Base-by-base conservation (phyloP, 1,284 basidiomycete genomes). In the Rhizoctonia solani region DNA sequence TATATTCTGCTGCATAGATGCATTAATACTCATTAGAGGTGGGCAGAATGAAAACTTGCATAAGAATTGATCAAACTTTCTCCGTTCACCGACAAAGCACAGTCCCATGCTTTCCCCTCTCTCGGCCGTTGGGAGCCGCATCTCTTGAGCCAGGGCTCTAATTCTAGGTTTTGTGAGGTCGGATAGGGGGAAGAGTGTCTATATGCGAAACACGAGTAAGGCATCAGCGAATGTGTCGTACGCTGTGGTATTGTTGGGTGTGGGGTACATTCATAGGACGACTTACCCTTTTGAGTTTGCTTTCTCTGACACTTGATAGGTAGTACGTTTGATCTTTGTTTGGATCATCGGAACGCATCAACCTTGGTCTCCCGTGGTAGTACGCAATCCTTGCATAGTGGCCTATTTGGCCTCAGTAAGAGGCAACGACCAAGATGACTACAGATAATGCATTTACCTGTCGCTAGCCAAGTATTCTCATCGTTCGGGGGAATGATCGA, bases 261-360 rank as follows among this genome's bases (percentile, higher is more conserved):
- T 29, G 8, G 21, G 21, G n/a, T n/a, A n/a, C n/a, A n/a, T n/a
- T n/a, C n/a, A n/a, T n/a, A n/a, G n/a, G 29, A 14, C 21, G 11
- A 68, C 76, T 61, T 56, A 80, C 80, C 32, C 73, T 72, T 6
- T 71, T 67, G 4, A 96, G 82, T 66, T 87, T 82, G 0, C 72
- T 66, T 74, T 93, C 86, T 0, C 85, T 79, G 30, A 95, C 86
- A 0, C 89, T 87, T 0, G 93, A 90, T 0, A 99, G 83, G 75
- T 95, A 99, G 75, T 96, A 98, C 0, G 93, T 90, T 77, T 99
- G 95, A 77, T 98, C 96, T 77, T 98, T 98, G 5, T 75, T 78
- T 53, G 72, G 72, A 73, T 95, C 92, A n/a, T 73, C 70, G 1
- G 88, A 83, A 44, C 89, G 84, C 27, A 86, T 77, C 11, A 96